phyloP scores from a whole-genome alignment of 2,329 filamentous ascomycete species.

The Byssochlamys sp. region DNA sequence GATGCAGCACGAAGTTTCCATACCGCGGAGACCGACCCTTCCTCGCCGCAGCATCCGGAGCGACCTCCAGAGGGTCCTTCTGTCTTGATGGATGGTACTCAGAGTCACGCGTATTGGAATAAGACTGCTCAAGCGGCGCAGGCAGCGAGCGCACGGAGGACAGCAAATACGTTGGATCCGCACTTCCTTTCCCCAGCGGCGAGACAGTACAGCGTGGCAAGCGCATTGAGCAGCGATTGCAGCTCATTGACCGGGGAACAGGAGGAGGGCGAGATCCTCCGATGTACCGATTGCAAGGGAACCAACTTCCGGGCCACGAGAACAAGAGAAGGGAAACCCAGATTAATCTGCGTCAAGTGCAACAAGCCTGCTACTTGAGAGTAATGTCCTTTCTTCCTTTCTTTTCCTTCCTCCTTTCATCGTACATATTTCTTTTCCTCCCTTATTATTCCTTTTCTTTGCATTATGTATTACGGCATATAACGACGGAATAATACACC shows the following conservation, averaged over 20 bases:
- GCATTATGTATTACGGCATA: not conserved
- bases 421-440: not conserved
- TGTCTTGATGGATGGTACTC: constrained; percentile 31
- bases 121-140: constrained; percentile 32
- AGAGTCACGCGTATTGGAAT: constrained; percentile 48
- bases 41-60: not conserved
- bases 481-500: not conserved
- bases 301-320: constrained; percentile 55
- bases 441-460: not conserved
- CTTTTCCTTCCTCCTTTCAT: not conserved
- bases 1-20: constrained; percentile 6
- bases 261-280: constrained; percentile 42
- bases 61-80: not conserved
- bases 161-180: constrained; percentile 11
- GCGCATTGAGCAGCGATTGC: constrained; percentile 50
- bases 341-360: constrained; percentile 53
- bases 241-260: constrained; percentile 31
- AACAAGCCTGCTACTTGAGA: constrained; percentile 18
- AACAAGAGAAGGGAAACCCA: constrained; percentile 43
- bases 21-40: constrained; percentile 6
- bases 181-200: constrained; percentile 14
- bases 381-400: not conserved
- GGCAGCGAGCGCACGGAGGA: constrained; percentile 18
- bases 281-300: constrained; percentile 51
- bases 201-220: constrained; percentile 39